A percentile compares a stretch with the other conserved stretches of the same genome.
Conservation (phyloP, 2,329 filamentous ascomycete species). For the Cordyceps tenuipes region DNA sequence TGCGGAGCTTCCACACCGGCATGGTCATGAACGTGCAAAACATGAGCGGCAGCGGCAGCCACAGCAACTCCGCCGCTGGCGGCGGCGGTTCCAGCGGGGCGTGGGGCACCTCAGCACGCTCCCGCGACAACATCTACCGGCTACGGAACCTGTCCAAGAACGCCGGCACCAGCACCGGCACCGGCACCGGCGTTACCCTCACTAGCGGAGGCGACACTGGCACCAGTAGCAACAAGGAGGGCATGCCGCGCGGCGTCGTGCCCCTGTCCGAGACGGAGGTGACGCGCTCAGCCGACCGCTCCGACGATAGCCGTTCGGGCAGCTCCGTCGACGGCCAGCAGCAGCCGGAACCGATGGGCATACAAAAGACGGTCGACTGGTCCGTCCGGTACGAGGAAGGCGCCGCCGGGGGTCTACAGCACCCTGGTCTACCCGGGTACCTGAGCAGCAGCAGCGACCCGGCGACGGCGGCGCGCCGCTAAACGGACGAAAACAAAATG, state of each 20-base stretch:
- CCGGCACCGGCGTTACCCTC: neutral
- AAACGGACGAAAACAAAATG: too few relatives aligned
- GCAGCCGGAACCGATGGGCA: neutral
- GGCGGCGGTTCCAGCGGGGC: too few relatives aligned
- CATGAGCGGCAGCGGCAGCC: neutral
- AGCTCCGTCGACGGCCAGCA: neutral
- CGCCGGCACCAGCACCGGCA: neutral
- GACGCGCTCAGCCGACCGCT: neutral
- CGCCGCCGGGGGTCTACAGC: slow-evolving; percentile 1
- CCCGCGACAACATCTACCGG: slow-evolving; percentile 6
- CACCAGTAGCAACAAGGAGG: neutral
- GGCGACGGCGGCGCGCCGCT: too few relatives aligned
- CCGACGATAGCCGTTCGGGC: neutral
- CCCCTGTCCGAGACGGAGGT: slow-evolving; percentile 1
- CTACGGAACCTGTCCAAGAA: slow-evolving; percentile 6
- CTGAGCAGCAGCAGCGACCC: neutral
- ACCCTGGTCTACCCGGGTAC: slow-evolving; percentile 5
- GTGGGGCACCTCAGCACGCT: slow-evolving; percentile 1
- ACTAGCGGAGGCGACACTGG: neutral
- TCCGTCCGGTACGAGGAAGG: slow-evolving; percentile 8
- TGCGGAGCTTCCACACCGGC: slow-evolving; percentile 16
- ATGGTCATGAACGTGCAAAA: slow-evolving; percentile 11
- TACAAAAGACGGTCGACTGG: slow-evolving; percentile 12
- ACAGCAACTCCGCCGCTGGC: neutral
- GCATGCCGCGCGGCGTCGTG: neutral